Base-by-base conservation (phyloP, 768 basidiomycete species). In the Auriscalpium microsporum region DNA sequence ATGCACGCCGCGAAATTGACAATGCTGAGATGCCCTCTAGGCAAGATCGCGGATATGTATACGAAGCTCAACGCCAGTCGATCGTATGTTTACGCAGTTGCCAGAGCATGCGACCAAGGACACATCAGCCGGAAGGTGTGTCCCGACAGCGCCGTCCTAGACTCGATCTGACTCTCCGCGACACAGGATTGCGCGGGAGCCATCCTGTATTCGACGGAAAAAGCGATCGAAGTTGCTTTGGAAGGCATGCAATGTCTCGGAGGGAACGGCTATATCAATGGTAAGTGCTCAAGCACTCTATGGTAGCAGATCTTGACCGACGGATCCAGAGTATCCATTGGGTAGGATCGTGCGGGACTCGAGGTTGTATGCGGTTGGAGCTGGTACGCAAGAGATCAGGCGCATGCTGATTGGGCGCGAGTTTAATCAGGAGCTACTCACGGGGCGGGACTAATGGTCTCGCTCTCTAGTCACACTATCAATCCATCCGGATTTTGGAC, bases 251-350 rank as follows among this genome's bases (percentile, higher is more conserved):
- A 95, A 64, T 94, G 90, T 65, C 75, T 95, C 45, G 93, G 94
- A 50, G 94, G 94, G 8, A 96, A 96, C 66, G 94, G 94, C 11
- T 97, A 95, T 68, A 94, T 94, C 69, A 95, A 95, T 60, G 91
- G 91, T 87, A 44, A 40, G 23, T 47, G 33, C 16, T 8, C 4
- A n/a, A 21, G 42, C 16, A 10, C 45, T 54, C 45, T 45, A 28
- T 34, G n/a, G 46, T 33, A 4, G 13, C 7, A 9, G 21, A 33
- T 16, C 19, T 23, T 61, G 7, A 55, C 47, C 35, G 21, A 10
- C 28, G 10, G 8, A n/a, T 50, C 16, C 63, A 94, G 94, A 97
- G 61, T 97, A 94, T 63, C 90, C 92, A 4, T 80, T 86, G 62
- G 94, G 92, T 14, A 84, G 94, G 35, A 81, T 94, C 62, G 72